Conservation (phyloP, 2,329 filamentous ascomycete genomes). For the Trichoderma oligosporum region DNA sequence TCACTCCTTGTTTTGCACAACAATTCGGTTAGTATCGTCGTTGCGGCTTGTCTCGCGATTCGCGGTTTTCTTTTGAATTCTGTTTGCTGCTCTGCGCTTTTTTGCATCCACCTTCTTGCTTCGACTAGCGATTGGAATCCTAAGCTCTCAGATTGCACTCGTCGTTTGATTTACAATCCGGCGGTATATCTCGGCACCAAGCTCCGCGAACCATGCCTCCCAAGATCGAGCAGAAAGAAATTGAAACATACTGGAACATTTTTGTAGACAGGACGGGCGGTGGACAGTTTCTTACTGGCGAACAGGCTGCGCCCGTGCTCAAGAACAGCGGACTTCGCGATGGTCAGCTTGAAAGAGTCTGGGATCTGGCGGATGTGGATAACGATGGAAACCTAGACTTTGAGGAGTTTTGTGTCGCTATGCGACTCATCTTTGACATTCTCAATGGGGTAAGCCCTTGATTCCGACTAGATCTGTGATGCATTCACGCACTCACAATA, state of each 20-base stretch:
- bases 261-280: slow-evolving; percentile 58
- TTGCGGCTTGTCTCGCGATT: slow-evolving; percentile 2
- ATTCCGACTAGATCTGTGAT: background rate
- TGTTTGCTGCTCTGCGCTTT: background rate
- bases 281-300: slow-evolving; percentile 57
- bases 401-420: slow-evolving; percentile 98
- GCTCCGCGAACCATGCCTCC: slow-evolving; percentile 45
- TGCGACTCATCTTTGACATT: slow-evolving; percentile 95
- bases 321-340: slow-evolving; percentile 62
- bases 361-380: slow-evolving; percentile 96
- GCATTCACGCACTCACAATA: too few species aligned
- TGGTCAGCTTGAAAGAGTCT: slow-evolving; percentile 89
- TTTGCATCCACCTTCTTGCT: background rate
- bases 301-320: slow-evolving; percentile 58
- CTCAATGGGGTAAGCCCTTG: slow-evolving; percentile 74
- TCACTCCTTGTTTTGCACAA: slow-evolving; percentile 13
- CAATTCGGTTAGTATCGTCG: slow-evolving; percentile 1
- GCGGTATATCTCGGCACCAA: slow-evolving; percentile 14
- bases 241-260: slow-evolving; percentile 65
- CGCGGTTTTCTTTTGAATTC: slow-evolving; percentile 1
- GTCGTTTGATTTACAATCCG: background rate
- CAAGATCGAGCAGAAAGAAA: slow-evolving; percentile 59
- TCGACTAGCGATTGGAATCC: slow-evolving; percentile 9
- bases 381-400: slow-evolving; percentile 97
- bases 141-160: slow-evolving; percentile 3